Evolutionary conservation across 2,329 filamentous ascomycete species (phyloP), one percentile per base, ranked within the genome.

Genomic region (Curvularia lunata): DNA sequence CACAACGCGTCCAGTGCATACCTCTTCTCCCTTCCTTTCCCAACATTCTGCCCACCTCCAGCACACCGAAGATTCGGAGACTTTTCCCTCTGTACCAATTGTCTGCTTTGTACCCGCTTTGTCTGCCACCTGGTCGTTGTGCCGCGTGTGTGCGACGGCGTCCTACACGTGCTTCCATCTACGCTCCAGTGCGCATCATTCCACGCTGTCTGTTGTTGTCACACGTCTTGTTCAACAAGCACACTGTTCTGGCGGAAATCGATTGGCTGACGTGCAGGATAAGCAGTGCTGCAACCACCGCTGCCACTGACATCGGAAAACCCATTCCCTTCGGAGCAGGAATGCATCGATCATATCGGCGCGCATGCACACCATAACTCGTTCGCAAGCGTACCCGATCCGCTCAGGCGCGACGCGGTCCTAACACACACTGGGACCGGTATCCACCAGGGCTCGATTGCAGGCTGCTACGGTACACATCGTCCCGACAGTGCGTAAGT

Each of bases 401-500:
- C 78, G 62, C 76, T 79, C 71, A 80, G 82, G 68, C 82, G 82
- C 76, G 81, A 84, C 73, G 79, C 78, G 67, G 70, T 75, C 58
- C 75, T 84, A 68, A 76, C 77, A 65, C 79, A 82, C 67, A 77
- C 80, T 69, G 69, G 79, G 55, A 71, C 75, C 55, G 76, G 78
- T 67, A 75, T 79, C 51, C 79, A 79, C 57, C 79, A 82, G 69
- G 77, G 74, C 69, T 82, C 80, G 75, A 78, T 79, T 72, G 71
- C 81, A 63, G 63, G 67, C 77, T 80, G 82, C 77, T 85, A 82
- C 79, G 78, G 79, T 70, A 68, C 81, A 75, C 79, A 79, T 74
- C 81, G 81, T 76, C 76, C 81, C 80, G 82, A 85, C 74, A 75
- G 79, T 75, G 80, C 79, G 84, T 86, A 83, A 81, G 84, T 85